Conservation (phyloP, 2,329 filamentous ascomycete species). For the Aspergillus udagawae region DNA sequence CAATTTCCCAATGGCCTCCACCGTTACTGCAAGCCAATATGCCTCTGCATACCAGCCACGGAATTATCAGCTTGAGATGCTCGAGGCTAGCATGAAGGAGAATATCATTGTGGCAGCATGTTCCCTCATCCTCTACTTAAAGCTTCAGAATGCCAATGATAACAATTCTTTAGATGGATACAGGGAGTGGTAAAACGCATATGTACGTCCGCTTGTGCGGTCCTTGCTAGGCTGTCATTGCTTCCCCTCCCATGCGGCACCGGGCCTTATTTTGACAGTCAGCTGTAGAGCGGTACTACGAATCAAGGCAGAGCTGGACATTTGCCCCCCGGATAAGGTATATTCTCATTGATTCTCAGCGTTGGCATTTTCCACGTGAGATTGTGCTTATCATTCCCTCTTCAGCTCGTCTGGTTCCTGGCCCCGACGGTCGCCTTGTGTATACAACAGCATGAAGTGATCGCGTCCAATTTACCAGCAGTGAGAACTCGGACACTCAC, state of each 20-base stretch:
- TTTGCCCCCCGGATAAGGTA: slow-evolving; percentile 49
- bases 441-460: slow-evolving; percentile 60
- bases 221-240: background rate
- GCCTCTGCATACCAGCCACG: slow-evolving; percentile 32
- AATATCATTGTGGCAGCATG: slow-evolving; percentile 70
- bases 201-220: slow-evolving; percentile 51
- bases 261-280: background rate
- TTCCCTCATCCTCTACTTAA: background rate
- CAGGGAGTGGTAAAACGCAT: slow-evolving; percentile 73
- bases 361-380: background rate
- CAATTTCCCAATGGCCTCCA: slow-evolving; percentile 7
- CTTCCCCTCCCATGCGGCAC: background rate
- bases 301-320: slow-evolving; percentile 62
- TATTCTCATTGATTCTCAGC: slow-evolving; percentile 24
- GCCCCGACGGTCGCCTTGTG: slow-evolving; percentile 66
- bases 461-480: slow-evolving; percentile 56
- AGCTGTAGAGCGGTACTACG: slow-evolving; percentile 61
- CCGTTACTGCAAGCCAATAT: slow-evolving; percentile 1
- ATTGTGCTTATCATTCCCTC: background rate
- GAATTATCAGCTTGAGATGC: slow-evolving; percentile 73
- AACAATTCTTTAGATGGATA: slow-evolving; percentile 61
- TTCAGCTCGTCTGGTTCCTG: slow-evolving; percentile 64
- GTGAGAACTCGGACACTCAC: slow-evolving; percentile 60
- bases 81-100: slow-evolving; percentile 61
- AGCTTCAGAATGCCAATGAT: background rate